Base-by-base conservation (phyloP, 2,329 filamentous ascomycete species). In the Pseudopyricularia cyperi region DNA sequence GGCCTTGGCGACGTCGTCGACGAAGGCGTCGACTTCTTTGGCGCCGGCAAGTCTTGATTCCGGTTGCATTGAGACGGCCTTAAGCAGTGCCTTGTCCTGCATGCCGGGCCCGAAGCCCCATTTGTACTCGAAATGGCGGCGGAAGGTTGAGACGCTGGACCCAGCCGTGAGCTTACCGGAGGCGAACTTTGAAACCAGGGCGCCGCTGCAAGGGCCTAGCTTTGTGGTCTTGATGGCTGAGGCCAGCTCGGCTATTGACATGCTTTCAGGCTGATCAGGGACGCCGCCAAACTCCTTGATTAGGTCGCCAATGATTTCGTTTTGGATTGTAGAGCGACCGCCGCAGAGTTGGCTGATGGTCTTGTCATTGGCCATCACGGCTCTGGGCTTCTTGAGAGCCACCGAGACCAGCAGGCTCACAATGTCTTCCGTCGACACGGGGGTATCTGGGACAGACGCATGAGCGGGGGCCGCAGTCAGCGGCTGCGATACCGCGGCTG, bases 271-370 rank as follows among this genome's bases (percentile, higher is more conserved):
- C 8, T 65, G 61, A 34, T 71, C 68, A 6, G 70, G 69, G 2
- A 68, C 54, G 6, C 55, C 58, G 8, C 66, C 68, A 53, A 72
- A 69, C 54, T 72, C 69, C 17, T 59, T 60, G 9, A 60, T 55
- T 19, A 72, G 61, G 55, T 72, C 68, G 3, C 70, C 70, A 11
- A 68, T 62, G 51, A 72, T 62, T 52, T 73, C 69, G 51, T 72
- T 73, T 52, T 72, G 66, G 2, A 73, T 58, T 1, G 69, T 71
- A 1, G 70, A 73, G 51, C 65, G 63, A 4, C 67, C 66, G 64
- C 48, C 7, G 14, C 37, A 61, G 14, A 69, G 58, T 19, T 61
- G 57, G 46, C 66, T 65, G 48, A 70, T 61, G 2, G 62, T 61
- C 52, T 63, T 62, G 30, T 55, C 54, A 5, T 53, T 50, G 6